Base-by-base conservation (phyloP, 805 yeast genomes). In the Cyberlindnera japonica region DNA sequence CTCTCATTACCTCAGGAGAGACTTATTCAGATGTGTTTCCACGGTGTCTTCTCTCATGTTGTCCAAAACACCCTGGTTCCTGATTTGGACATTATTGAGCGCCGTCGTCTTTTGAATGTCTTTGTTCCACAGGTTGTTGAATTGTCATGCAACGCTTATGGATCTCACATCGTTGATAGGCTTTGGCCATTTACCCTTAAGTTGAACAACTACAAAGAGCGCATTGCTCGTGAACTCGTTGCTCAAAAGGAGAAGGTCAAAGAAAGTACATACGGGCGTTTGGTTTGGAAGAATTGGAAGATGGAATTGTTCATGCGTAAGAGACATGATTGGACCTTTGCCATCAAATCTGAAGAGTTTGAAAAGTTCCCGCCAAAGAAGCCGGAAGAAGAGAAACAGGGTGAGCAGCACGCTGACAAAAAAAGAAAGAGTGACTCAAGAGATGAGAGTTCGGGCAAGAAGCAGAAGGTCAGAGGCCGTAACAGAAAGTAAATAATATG, bases 221-320 rank as follows among this genome's bases (percentile, higher is more conserved):
- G 91, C 50, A 74, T 91, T 45, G 96, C 95, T 0, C 72, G 73
- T 18, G 81, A 80, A 44, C 65, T 91, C 44, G 54, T 67, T 20
- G 71, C 67, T 14, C 74, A 80, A 31, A 74, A 81, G 28, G 82
- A 77, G 27, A 70, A 72, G 45, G 83, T 93, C 32, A 89, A 93
- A 65, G 87, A 81, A 45, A 85, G 95, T 57, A 75, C 69, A 11
- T 93, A 91, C 56, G 99, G 99, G 25, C 77, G 82, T 57, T 73
- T 79, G 53, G 98, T 93, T 2, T 93, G 97, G 98, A 86, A 83
- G 59, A 91, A 91, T 61, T 93, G 97, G 97, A 66, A 75, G 22
- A 74, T 91, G 81, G 98, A 93, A 59, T 64, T 81, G 52, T 91
- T 79, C 54, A 58, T 67, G 10, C 72, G 95, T 57, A 80, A 81